Conservation (phyloP, 768 basidiomycete genomes). For the Pleurotus eryngii region DNA sequence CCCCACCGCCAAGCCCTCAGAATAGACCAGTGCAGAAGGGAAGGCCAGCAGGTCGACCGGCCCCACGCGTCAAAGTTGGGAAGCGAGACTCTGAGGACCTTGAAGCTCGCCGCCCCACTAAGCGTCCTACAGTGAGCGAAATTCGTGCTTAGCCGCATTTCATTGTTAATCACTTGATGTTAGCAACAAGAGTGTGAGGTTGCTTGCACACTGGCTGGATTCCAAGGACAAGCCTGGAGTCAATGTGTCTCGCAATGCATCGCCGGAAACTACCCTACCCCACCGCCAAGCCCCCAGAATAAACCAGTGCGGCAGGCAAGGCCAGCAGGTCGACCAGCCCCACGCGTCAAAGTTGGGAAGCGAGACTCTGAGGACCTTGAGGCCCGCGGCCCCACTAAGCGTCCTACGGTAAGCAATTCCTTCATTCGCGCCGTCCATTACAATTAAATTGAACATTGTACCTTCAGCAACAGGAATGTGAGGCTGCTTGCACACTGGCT, state of each 20-base stretch:
- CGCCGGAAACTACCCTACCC: background rate
- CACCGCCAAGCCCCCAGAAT: background rate
- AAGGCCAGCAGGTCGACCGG: background rate
- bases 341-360: background rate
- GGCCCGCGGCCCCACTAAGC: no score
- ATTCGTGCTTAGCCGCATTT: no score
- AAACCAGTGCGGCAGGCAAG: background rate
- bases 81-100: no score
- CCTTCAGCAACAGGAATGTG: background rate
- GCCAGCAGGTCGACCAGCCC: background rate
- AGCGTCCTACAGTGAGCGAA: background rate
- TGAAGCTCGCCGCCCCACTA: background rate
- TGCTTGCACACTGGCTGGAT: background rate
- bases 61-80: background rate
- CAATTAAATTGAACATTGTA: background rate
- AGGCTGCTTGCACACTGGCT: background rate
- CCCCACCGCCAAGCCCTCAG: background rate
- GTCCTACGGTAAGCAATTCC: no score
- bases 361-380: no score
- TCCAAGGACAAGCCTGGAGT: background rate
- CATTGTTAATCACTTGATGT: no score
- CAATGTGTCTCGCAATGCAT: background rate
- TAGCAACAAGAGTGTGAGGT: background rate
- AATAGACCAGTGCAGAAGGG: background rate
- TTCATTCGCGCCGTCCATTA: no score